Evolutionary conservation across 495 filamentous ascomycete genomes (phyloP), one percentile per base, ranked within the genome.

Genomic region (Lindgomyces ingoldianus): DNA sequence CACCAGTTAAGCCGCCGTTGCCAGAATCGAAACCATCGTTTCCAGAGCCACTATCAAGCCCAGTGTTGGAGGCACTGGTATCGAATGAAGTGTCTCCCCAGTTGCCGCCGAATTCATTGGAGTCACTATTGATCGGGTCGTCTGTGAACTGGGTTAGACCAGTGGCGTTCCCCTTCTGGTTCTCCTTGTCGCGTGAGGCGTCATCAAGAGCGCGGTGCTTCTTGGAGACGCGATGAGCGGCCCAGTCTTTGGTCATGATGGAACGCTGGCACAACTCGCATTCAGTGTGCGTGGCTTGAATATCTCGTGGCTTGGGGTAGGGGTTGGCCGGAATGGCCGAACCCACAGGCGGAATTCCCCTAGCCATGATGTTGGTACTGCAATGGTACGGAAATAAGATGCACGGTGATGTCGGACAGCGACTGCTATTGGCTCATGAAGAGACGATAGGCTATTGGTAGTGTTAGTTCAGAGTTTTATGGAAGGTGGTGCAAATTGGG

Each of bases 11-110:
- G 46, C 8, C 26, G 29, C 26, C 53, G 45, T 42, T 36, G 27
- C 49, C 46, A 56, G 64, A 45, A 18, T 26, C 44, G 36, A 2
- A 33, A 48, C 39, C 56, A 45, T 11, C 36, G 48, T 4, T 26
- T 8, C 19, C 57, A 63, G 41, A 44, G 47, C 86, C 85, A 51
- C 85, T 86, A 73, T 92, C 96, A 73, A 95, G 90, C 2, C 92
- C 84, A 51, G 81, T 82, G n/a, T 80, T 84, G 22, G 87, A 83
- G 10, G 30, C 22, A 44, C 46, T 24, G 12, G 36, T 41, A 25
- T 29, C 55, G 4, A 24, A 18, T 10, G 19, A 19, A 51, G 2
- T 29, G 45, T 42, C 24, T 27, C 16, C 46, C 29, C 22, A 56
- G 45, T 25, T 25, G 1, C 33, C 57, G 42, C 4, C 96, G 73